Conservation (phyloP, 164 flowering plant species). For the Liriodendron chinense region DNA sequence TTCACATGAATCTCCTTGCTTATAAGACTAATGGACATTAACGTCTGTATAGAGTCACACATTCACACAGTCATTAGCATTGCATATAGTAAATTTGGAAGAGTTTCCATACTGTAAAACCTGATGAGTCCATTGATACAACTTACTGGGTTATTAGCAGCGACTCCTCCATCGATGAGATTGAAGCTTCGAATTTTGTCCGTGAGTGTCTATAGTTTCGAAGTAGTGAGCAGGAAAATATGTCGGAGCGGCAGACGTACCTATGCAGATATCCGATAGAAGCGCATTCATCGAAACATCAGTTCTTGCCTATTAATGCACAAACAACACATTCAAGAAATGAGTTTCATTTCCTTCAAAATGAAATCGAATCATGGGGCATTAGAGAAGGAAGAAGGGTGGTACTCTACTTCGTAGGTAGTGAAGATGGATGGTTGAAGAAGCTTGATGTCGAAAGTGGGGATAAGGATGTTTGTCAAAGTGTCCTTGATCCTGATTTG, state of each 20-base stretch:
- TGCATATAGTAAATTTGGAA: not conserved
- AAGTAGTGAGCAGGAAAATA: constrained; percentile 17
- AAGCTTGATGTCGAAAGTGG: constrained; percentile 20
- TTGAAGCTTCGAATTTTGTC: constrained; percentile 25
- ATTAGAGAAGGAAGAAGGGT: not conserved
- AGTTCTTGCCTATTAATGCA: constrained; percentile 17
- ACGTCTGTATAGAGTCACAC: constrained; percentile 23
- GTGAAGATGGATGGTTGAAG: constrained; percentile 36
- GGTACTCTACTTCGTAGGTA: constrained; percentile 13
- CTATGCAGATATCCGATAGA: constrained; percentile 36
- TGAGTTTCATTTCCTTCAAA: not conserved
- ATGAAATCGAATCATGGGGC: too few relatives aligned
- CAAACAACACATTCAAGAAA: not conserved
- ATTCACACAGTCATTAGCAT: not conserved
- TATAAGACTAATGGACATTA: constrained; percentile 40
- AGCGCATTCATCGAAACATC: constrained; percentile 21
- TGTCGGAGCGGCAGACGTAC: constrained; percentile 35
- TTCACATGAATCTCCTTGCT: constrained; percentile 24
- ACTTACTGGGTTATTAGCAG: constrained; percentile 46
- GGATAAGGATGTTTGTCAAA: constrained; percentile 19
- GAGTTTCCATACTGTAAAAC: not conserved
- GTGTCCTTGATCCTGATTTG: constrained; percentile 13
- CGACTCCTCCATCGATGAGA: constrained; percentile 47
- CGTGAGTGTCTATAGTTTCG: constrained; percentile 16
- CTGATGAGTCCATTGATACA: not conserved